phyloP scores from a whole-genome alignment of 257 asterid species.

The Eustoma russellianum region DNA sequence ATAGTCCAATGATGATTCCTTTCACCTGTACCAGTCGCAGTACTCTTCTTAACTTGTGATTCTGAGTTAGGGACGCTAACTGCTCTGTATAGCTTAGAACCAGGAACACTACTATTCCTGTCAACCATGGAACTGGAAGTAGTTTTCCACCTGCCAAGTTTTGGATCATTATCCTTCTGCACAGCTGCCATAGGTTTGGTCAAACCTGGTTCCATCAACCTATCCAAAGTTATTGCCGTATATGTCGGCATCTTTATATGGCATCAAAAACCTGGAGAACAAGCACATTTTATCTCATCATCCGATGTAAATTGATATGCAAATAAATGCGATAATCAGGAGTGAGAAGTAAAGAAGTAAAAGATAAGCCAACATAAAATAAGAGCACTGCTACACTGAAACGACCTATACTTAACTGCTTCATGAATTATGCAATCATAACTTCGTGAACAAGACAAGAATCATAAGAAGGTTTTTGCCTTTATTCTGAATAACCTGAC shows the following conservation, averaged over 20 bases:
- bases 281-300: constrained; percentile 7
- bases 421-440: too few species aligned
- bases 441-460: too few species aligned
- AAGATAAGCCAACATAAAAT: background rate
- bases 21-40: constrained; percentile 21
- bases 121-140: constrained; percentile 26
- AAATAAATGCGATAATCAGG: background rate
- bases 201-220: constrained; percentile 63
- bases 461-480: too few species aligned
- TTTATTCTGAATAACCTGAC: too few species aligned
- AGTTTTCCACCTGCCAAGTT: constrained; percentile 35
- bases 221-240: constrained; percentile 77
- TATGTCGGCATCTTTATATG: constrained; percentile 63
- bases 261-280: constrained; percentile 44
- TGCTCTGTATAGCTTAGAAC: constrained; percentile 36
- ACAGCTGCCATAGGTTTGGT: constrained; percentile 34
- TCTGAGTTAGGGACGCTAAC: constrained; percentile 29
- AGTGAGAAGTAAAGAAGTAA: background rate
- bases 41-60: constrained; percentile 25
- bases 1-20: constrained; percentile 60
- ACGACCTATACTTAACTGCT: background rate
- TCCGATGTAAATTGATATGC: constrained; percentile 1
- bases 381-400: background rate
- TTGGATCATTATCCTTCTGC: constrained; percentile 25
- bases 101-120: constrained; percentile 19